These are phyloP conservation scores for Plasmodium adleri DNA, from an alignment of 169 alveolate genomes.

Conservation along the genomic window DNA sequence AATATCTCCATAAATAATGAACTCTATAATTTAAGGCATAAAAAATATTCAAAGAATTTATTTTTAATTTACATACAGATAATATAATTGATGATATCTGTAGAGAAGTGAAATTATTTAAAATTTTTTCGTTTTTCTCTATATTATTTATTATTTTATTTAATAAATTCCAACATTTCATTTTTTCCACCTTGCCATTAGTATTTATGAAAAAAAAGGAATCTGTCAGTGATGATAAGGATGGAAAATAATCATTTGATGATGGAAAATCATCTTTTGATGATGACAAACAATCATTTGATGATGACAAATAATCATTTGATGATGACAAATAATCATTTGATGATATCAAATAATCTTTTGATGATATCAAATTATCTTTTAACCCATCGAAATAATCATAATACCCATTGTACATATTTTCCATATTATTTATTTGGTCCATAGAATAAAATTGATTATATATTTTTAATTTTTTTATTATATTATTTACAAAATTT, in stretches of 20 bases:
- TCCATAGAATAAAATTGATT: neutral
- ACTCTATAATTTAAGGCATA: constrained; percentile 31
- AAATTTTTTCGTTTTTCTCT: constrained; percentile 16
- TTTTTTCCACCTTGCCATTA: neutral
- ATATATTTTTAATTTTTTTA: neutral
- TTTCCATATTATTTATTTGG: neutral
- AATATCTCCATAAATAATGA: constrained; percentile 54
- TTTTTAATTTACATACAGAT: constrained; percentile 45
- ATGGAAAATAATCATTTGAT: no score
- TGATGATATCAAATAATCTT: no score
- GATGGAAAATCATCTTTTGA: no score
- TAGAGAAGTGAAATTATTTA: constrained; percentile 6
- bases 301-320: no score
- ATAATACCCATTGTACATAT: neutral
- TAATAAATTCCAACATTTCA: neutral
- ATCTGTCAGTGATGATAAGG: neutral
- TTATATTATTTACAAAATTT: neutral
- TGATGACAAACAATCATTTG: no score
- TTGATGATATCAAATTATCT: no score
- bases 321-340: no score
- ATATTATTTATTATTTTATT: neutral
- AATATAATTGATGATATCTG: constrained; percentile 53
- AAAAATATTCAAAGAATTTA: constrained; percentile 21
- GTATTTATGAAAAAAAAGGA: neutral
- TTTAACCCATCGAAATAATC: no score